Evolutionary conservation across 78 protist species (phyloP).

Genomic region (Dictyostelium purpureum): DNA sequence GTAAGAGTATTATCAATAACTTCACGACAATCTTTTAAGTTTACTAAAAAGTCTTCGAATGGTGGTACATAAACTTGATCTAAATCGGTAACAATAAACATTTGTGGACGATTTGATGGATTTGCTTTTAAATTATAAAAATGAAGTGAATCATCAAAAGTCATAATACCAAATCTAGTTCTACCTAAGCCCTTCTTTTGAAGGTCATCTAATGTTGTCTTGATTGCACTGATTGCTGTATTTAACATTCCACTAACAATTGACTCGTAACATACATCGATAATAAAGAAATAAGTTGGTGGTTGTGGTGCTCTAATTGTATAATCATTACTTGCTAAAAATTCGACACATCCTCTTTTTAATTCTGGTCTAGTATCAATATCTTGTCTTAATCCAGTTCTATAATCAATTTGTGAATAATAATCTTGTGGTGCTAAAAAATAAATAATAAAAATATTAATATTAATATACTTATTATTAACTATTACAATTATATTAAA

Average conservation of each 20-base stretch:
- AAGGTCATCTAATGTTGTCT: slow-evolving; percentile 34
- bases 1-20: slow-evolving; percentile 29
- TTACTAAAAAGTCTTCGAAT: slow-evolving; percentile 76
- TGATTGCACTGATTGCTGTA: slow-evolving; percentile 71
- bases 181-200: slow-evolving; percentile 54
- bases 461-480: neutral
- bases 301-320: slow-evolving; percentile 90
- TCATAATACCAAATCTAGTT: slow-evolving; percentile 76
- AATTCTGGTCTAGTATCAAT: slow-evolving; percentile 76
- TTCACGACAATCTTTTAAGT: slow-evolving; percentile 50
- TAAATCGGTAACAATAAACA: slow-evolving; percentile 82
- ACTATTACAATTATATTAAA: neutral
- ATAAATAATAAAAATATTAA: neutral
- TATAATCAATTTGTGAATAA: slow-evolving; percentile 72
- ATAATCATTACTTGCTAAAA: slow-evolving; percentile 88
- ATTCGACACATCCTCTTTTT: slow-evolving; percentile 83
- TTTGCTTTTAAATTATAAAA: slow-evolving; percentile 64
- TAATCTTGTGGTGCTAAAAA: slow-evolving; percentile 80
- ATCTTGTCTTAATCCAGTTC: slow-evolving; percentile 85
- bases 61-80: slow-evolving; percentile 65
- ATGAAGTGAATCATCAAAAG: slow-evolving; percentile 80
- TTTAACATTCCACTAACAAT: slow-evolving; percentile 80
- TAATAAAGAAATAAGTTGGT: slow-evolving; percentile 86
- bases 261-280: slow-evolving; percentile 87
- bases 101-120: slow-evolving; percentile 61